A percentile compares a stretch with the other conserved stretches of the same genome.
Evolutionary conservation across 495 filamentous ascomycete species (phyloP).

Genomic region (Xylaria venustula): DNA sequence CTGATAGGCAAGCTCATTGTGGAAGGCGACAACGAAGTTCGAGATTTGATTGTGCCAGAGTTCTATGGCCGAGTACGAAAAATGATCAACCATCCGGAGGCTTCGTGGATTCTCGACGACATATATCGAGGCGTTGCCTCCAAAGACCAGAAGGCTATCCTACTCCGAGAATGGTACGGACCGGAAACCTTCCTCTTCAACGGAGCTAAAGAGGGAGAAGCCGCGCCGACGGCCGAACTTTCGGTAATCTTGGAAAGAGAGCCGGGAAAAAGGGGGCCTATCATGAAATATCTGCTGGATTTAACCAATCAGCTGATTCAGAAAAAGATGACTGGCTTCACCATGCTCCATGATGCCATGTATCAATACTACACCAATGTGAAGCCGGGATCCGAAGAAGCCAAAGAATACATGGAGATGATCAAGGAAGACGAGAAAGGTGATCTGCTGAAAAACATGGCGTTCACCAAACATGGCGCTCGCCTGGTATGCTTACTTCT

Average conservation of each 20-base stretch:
- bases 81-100: conserved; percentile 92
- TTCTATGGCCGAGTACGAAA: conserved; percentile 91
- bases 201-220: conserved; percentile 45
- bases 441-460: conserved; percentile 88
- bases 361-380: conserved; percentile 88
- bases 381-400: conserved; percentile 70
- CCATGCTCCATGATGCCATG: conserved; percentile 96
- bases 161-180: conserved; percentile 96
- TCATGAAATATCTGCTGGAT: conserved; percentile 79
- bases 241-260: conserved; percentile 66
- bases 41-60: conserved; percentile 84
- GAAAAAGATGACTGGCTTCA: conserved; percentile 94
- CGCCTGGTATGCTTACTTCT: conserved; percentile 76
- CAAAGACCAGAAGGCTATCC: conserved; percentile 72
- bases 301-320: conserved; percentile 87
- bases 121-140: conserved; percentile 86
- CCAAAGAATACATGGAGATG: conserved; percentile 83
- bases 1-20: conserved; percentile 92
- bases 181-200: conserved; percentile 86
- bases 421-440: conserved; percentile 87
- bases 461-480: conserved; percentile 88
- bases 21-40: conserved; percentile 78
- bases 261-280: conserved; percentile 81
- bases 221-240: conserved; percentile 53
- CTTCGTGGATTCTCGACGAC: conserved; percentile 95